phyloP scores from a whole-genome alignment of 371 early-diverging fungal genomes.

The Homolaphlyctis polyrhiza region DNA sequence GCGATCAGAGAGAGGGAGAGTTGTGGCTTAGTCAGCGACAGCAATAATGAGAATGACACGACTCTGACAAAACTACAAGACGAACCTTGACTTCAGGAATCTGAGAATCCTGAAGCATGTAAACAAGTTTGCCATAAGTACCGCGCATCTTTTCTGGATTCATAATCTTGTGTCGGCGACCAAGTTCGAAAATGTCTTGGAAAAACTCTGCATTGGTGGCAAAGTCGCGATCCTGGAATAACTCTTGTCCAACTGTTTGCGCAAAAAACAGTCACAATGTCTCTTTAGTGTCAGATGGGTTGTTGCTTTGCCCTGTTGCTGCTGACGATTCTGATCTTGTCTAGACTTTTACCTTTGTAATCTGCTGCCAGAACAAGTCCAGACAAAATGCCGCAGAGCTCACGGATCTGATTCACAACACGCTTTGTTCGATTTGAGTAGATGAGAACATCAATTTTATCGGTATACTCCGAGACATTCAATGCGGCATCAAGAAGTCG shows the following conservation, averaged over 20 bases:
- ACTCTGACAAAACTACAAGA: slow-evolving; percentile 8
- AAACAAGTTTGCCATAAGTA: slow-evolving; percentile 93
- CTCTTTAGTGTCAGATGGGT: too few relatives aligned
- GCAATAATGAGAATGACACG: not conserved
- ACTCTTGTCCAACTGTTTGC: slow-evolving; percentile 62
- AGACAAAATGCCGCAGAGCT: slow-evolving; percentile 87
- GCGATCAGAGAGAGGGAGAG: not conserved
- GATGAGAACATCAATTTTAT: slow-evolving; percentile 87
- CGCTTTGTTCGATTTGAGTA: slow-evolving; percentile 75
- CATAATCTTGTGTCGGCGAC: slow-evolving; percentile 95
- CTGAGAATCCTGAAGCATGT: slow-evolving; percentile 85
- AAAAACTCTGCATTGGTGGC: slow-evolving; percentile 85
- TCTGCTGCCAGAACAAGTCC: slow-evolving; percentile 69
- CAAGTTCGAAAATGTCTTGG: slow-evolving; percentile 85
- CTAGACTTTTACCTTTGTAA: slow-evolving; percentile 24
- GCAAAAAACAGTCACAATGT: not conserved
- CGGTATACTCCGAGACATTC: slow-evolving; percentile 87
- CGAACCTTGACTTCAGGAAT: slow-evolving; percentile 67
- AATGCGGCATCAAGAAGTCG: slow-evolving; percentile 90
- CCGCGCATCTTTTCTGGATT: slow-evolving; percentile 96
- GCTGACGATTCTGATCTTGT: not conserved
- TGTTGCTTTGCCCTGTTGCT: not conserved
- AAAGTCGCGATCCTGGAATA: slow-evolving; percentile 79
- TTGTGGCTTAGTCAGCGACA: not conserved
- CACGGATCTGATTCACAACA: slow-evolving; percentile 91